Evolutionary conservation across 805 yeast species (phyloP), one percentile per base, ranked within the genome.

Genomic region (Jamesozyma spencerorum): DNA sequence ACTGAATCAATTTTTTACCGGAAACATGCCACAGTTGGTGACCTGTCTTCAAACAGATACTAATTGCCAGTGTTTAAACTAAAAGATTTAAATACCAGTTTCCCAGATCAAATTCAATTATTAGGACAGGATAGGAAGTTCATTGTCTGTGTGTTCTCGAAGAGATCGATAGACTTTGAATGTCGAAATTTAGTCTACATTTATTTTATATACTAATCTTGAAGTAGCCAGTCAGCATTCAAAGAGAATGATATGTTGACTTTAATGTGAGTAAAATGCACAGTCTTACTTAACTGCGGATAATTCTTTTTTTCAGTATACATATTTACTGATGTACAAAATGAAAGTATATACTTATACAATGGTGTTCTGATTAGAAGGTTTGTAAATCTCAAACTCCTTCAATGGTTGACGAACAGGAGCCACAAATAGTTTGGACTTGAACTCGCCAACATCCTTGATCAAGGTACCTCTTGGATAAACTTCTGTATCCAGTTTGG

Each of bases 321-420:
- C 26, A 22, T n/a, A 10, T 22, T 22, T 22, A 22, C 10, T 22
- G 26, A 22, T 22, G 26, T 7, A 22, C n/a, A 22, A 7, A 22
- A 22, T 10, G 26, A 10, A 7, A 22, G 6, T 22, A 7, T 22
- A 22, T 22, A 22, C 26, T 10, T 22, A 22, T 10, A 22, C 6
- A 22, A 22, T 22, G 26, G 10, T 22, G 14, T 8, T 28, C n/a
- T 28, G 5, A n/a, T 12, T 20, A 13, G 20, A 27, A 26, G 47
- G 46, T 2, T 36, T 28, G 34, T 45, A 43, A 5, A 49, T 39
- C n/a, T 54, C 55, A 20, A 63, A 47, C 7, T 54, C 56, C 40
- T 62, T 60, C 31, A 59, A 42, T 5, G 94, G 86, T 37, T 55
- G 59, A 8, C 92, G 84, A n/a, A 78, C 71, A 1, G 75, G 74